A percentile compares a stretch with the other conserved stretches of the same genome.
phyloP scores from a whole-genome alignment of 192 early-diverging fungal genomes.

The Backusella liffmaniae region DNA sequence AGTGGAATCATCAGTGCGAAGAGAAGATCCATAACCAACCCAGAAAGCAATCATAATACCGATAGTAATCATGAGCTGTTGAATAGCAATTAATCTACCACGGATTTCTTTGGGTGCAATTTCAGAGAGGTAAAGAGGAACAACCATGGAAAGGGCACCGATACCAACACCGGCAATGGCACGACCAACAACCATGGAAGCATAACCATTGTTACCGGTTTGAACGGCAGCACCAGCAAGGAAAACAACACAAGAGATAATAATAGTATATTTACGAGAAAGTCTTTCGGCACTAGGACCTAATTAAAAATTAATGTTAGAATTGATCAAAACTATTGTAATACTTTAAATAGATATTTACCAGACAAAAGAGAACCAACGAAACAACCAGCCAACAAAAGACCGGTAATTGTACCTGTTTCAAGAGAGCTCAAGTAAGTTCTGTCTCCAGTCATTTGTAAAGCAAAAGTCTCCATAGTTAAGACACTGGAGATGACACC shows the following conservation, averaged over 20 bases:
- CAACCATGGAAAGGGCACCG: conserved; percentile 27
- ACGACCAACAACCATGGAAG: conserved; percentile 69
- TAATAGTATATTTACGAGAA: conserved; percentile 67
- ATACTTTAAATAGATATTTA: conserved; percentile 1
- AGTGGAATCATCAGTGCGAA: conserved; percentile 35
- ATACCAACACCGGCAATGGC: conserved; percentile 65
- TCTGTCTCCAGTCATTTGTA: neutral
- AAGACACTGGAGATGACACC: conserved; percentile 65
- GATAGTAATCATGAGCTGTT: conserved; percentile 92
- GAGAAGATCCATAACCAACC: conserved; percentile 29
- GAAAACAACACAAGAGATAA: conserved; percentile 63
- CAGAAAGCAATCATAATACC: conserved; percentile 68
- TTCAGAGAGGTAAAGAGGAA: conserved; percentile 50
- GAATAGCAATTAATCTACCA: conserved; percentile 79
- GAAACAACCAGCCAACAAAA: conserved; percentile 70
- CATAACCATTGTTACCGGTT: conserved; percentile 49
- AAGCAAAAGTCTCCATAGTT: conserved; percentile 49
- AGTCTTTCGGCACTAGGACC: conserved; percentile 31
- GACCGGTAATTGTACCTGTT: conserved; percentile 45
- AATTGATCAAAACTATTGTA: neutral
- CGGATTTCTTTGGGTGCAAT: conserved; percentile 80
- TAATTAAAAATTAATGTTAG: neutral
- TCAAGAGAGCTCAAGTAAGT: conserved; percentile 9
- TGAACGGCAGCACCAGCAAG: conserved; percentile 74
- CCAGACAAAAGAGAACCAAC: conserved; percentile 67